Base-by-base conservation (phyloP, 768 basidiomycete species). In the Floccularia luteovirens region DNA sequence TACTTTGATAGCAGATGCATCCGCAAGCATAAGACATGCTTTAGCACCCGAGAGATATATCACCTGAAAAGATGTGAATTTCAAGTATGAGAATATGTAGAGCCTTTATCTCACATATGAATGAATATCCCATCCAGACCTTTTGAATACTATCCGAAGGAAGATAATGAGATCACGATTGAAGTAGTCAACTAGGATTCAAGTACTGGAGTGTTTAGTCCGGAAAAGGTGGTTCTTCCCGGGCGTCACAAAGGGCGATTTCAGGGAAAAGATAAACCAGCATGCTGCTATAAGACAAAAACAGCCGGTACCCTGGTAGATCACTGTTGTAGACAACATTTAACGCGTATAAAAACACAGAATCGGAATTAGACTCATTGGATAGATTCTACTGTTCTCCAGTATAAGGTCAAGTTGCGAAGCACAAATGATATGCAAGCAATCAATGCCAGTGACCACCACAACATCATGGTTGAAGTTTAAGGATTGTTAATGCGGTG, bases 1-100 rank as follows among this genome's bases (percentile, higher is more conserved):
- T 14, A 57, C 62, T 47, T 62, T 64, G 35, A 60, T 57, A 6
- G 51, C 51, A 14, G 43, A 37, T 16, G 56, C 56, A 44, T 64
- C 61, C 17, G 62, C 62, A 14, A 63, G 33, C 7, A 39, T 6
- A 5, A 58, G 24, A 17, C 36, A 20, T n/a, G 34, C 34, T 11
- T 12, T 19, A 6, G 17, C 14, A 8, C 14, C 14, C 10, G 27
- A 28, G 14, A 28, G 27, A 28, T 14, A 28, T 8, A 28, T 28
- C 8, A 8, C 27, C 14, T 8, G 8, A 14, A 28, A 28, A 28
- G 8, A 28, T 8, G 14, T 28, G 8, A 8, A 28, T 14, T 8
- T 14, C n/a, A n/a, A 28, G 27, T 8, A 28, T 28, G 8, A 28
- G 10, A 28, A 14, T 14, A 8, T 8, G 27, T 28, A 3, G 8